Conservation (phyloP, 257 asterid genomes). For the Pogostemon cablin region DNA sequence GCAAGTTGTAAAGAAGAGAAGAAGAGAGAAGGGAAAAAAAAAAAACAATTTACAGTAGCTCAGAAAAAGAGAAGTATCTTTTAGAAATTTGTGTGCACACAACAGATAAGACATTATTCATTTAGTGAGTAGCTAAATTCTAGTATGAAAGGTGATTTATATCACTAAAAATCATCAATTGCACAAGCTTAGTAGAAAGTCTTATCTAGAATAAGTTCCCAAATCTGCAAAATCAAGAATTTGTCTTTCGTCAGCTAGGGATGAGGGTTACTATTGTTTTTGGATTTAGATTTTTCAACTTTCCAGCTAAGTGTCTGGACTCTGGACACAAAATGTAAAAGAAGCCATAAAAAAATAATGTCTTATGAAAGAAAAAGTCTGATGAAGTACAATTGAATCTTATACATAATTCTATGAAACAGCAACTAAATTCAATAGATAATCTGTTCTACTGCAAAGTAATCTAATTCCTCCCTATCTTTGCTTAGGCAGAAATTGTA, state of each 20-base stretch:
- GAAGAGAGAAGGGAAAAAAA: background rate
- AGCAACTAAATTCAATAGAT: background rate
- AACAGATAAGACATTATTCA: background rate
- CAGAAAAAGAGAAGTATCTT: constrained; percentile 15
- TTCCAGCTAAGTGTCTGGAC: constrained; percentile 10
- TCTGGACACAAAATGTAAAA: background rate
- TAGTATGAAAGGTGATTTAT: constrained; percentile 5
- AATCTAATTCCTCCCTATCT: constrained; percentile 3
- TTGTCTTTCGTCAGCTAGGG: background rate
- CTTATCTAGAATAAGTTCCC: constrained; percentile 13
- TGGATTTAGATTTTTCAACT: background rate
- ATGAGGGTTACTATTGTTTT: background rate
- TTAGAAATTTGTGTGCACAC: constrained; percentile 15
- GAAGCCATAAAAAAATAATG: background rate
- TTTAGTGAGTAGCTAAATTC: constrained; percentile 9
- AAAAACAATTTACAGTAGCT: background rate
- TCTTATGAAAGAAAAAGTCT: constrained; percentile 7
- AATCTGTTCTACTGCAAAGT: background rate
- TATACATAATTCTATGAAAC: constrained; percentile 5
- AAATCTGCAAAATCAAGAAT: background rate
- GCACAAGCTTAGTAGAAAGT: background rate
- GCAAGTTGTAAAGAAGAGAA: constrained; percentile 18
- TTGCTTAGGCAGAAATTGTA: constrained; percentile 5
- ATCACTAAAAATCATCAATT: constrained; percentile 3
- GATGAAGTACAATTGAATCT: constrained; percentile 1